A percentile compares a stretch with the other conserved stretches of the same genome.
Evolutionary conservation across 257 asterid species (phyloP).

Genomic region (Hygrophila difformis): DNA sequence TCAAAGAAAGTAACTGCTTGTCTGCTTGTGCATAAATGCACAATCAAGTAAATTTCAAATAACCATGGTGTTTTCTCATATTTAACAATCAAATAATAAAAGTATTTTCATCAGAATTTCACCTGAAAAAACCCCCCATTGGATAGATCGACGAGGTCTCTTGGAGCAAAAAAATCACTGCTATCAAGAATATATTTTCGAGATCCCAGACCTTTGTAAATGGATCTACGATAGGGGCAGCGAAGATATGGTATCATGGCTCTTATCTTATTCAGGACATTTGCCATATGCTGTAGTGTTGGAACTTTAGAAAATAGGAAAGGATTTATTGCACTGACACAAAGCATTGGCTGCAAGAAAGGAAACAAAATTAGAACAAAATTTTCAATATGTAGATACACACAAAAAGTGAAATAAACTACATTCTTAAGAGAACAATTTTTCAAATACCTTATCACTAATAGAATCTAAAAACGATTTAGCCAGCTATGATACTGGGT

Average conservation of each 20-base stretch:
- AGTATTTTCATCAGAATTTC: conserved; percentile 6
- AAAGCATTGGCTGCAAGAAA: conserved; percentile 92
- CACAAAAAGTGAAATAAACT: too few species aligned
- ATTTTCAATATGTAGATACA: too few species aligned
- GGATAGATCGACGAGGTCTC: conserved; percentile 86
- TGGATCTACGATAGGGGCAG: conserved; percentile 69
- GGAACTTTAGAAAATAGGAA: conserved; percentile 75
- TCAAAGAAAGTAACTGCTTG: background rate
- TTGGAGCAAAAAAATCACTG: conserved; percentile 76
- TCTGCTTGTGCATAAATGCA: conserved; percentile 1
- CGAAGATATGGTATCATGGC: conserved; percentile 71
- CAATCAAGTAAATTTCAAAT: conserved; percentile 4
- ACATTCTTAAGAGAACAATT: too few species aligned
- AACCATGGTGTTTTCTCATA: too few species aligned
- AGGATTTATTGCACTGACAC: conserved; percentile 95
- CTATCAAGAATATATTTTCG: conserved; percentile 94
- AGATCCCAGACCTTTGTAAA: conserved; percentile 74
- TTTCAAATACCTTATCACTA: conserved; percentile 56
- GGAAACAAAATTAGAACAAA: conserved; percentile 18
- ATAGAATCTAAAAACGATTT: conserved; percentile 87
- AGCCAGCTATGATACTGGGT: conserved; percentile 83
- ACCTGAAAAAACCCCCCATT: conserved; percentile 96
- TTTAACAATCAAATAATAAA: too few species aligned
- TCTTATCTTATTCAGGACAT: conserved; percentile 64
- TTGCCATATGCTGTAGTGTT: conserved; percentile 81